Evolutionary conservation across 495 filamentous ascomycete genomes (phyloP), one percentile per base, ranked within the genome.

Genomic region (Delitschia confertaspora): DNA sequence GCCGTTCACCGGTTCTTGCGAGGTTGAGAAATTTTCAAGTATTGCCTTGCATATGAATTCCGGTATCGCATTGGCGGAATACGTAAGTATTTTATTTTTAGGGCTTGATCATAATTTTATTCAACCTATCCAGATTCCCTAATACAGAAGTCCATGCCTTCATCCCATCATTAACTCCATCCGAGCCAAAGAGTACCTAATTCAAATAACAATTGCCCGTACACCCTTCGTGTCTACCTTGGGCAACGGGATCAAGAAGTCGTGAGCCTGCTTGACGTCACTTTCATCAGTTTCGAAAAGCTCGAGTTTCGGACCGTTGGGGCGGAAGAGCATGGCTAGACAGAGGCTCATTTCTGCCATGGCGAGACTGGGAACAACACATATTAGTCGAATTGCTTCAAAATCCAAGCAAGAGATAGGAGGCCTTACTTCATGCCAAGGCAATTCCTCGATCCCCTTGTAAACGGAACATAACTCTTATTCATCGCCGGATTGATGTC

Each of bases 391-490:
- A 31, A 21, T 41, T 51, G 17, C 38, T 9, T 21, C 4, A 4
- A 25, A 29, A 26, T 29, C 6, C 18, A 6, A 40, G 19, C 16
- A 9, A 27, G 20, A 27, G 16, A 43, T 11, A 34, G 21, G 14
- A 10, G 7, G 11, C 24, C 45, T 22, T 41, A 47, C 45, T 47
- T 47, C 36, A 47, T 47, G 1, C 72, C 71, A 3, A 73, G 37
- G 42, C 72, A 74, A 9, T 52, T 57, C 24, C 72, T 41, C 14
- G 61, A 65, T 0, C 72, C 72, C 39, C 60, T 66, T 8, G 51
- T 58, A 35, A 76, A 76, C 0, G 70, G 46, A 6, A 69, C 60
- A 3, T 66, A 59, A 33, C 62, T 67, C 10, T 57, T 53, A 9
- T 48, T 38, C 18, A 72, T 47, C 2, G 17, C 18, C 13, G 42